Conservation (phyloP, 805 yeast genomes). For the Metschnikowia santaceciliae region DNA sequence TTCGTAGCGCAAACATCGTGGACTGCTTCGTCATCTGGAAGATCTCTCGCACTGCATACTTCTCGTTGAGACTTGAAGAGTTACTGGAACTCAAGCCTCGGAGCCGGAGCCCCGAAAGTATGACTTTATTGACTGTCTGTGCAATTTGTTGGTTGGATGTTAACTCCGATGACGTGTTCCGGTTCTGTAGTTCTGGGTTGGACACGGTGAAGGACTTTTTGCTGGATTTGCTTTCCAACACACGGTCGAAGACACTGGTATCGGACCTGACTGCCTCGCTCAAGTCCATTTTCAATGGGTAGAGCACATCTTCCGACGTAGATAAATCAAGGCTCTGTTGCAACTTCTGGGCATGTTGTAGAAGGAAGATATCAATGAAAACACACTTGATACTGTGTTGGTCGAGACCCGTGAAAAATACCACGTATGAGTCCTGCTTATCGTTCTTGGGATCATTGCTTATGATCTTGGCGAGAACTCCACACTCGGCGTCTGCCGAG, state of each 20-base stretch:
- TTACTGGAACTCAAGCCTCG: conserved; percentile 32
- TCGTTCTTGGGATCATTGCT: not conserved
- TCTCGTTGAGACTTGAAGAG: conserved; percentile 26
- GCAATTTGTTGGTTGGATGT: conserved; percentile 29
- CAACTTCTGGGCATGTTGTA: conserved; percentile 8
- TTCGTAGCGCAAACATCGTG: conserved; percentile 37
- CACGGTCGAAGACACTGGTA: conserved; percentile 33
- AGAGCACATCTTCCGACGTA: conserved; percentile 4
- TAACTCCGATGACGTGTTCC: conserved; percentile 14
- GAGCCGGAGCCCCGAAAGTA: conserved; percentile 40
- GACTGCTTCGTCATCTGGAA: conserved; percentile 40
- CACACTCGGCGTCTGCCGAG: conserved; percentile 1
- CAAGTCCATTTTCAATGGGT: conserved; percentile 3
- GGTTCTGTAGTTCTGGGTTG: conserved; percentile 7
- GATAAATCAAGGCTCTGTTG: not conserved
- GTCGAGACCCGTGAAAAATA: conserved; percentile 22
- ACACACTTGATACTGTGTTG: conserved; percentile 15
- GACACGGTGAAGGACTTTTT: conserved; percentile 13
- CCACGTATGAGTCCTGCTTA: conserved; percentile 16
- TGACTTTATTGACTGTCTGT: conserved; percentile 30
- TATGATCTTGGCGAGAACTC: conserved; percentile 9
- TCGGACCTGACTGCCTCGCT: conserved; percentile 10
- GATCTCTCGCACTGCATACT: conserved; percentile 35
- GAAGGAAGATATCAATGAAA: conserved; percentile 18
- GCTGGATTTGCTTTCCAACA: conserved; percentile 24